These are phyloP conservation scores for Mollisiaceae sp. DNA, from an alignment of 2,329 filamentous ascomycete species.

Conservation along the genomic window DNA sequence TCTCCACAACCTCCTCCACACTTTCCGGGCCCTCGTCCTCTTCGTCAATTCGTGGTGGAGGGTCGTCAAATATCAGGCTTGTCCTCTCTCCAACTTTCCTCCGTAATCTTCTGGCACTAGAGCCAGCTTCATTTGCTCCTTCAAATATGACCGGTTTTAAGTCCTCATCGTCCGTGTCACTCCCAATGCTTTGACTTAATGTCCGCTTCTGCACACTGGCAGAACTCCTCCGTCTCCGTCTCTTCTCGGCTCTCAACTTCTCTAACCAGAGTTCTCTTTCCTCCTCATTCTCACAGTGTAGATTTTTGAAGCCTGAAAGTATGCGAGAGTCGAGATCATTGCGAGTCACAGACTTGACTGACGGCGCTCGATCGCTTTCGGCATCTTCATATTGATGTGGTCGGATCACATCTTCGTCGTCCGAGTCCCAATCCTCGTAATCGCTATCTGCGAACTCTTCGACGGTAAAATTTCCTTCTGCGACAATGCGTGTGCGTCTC, in stretches of 20 bases:
- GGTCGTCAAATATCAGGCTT: conserved; percentile 44
- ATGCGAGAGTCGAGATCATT: conserved; percentile 35
- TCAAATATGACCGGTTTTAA: conserved; percentile 38
- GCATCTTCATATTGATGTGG: conserved; percentile 44
- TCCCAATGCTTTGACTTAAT: conserved; percentile 42
- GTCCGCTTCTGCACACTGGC: conserved; percentile 42
- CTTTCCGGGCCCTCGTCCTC: conserved; percentile 41
- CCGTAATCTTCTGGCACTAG: conserved; percentile 41
- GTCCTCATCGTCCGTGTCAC: conserved; percentile 44
- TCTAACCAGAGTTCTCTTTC: conserved; percentile 38
- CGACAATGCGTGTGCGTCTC: conserved; percentile 22
- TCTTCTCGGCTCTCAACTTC: conserved; percentile 32
- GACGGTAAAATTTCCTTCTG: conserved; percentile 40
- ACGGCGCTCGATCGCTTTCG: conserved; percentile 37
- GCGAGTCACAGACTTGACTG: conserved; percentile 24
- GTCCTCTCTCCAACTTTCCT: conserved; percentile 40
- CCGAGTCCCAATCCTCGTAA: conserved; percentile 38
- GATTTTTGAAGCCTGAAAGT: conserved; percentile 29
- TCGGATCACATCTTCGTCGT: conserved; percentile 37
- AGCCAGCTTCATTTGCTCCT: conserved; percentile 40
- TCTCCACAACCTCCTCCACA: conserved; percentile 40
- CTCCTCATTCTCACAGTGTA: conserved; percentile 33
- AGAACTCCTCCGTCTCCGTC: conserved; percentile 39
- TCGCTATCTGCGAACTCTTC: conserved; percentile 41
- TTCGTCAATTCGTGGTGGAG: conserved; percentile 42